These are phyloP conservation scores for Mallotus nudiflorus DNA, from an alignment of 345 rosid species.

Conservation along the genomic window DNA sequence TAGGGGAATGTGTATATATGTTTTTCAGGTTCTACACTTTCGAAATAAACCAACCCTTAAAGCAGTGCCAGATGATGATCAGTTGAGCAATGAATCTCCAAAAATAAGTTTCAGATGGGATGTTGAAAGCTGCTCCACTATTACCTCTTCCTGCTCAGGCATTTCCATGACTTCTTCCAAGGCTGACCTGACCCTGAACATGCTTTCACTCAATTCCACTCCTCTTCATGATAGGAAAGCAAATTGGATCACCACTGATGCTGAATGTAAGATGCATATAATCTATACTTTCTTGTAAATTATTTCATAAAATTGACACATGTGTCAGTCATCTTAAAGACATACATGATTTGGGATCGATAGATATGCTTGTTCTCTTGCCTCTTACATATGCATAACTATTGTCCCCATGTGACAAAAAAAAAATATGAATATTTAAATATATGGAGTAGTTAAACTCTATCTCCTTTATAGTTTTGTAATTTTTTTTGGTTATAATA, in stretches of 20 bases:
- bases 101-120: conserved; percentile 84
- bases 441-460: no score
- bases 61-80: conserved; percentile 50
- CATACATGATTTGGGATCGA: no score
- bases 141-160: conserved; percentile 47
- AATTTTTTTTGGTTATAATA: no score
- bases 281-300: no score
- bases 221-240: conserved; percentile 50
- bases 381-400: no score
- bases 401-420: no score
- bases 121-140: conserved; percentile 59
- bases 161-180: conserved; percentile 50
- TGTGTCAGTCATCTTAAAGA: no score
- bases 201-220: conserved; percentile 44
- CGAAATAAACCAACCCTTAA: conserved; percentile 46
- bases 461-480: no score
- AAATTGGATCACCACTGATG: conserved; percentile 91
- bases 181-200: conserved; percentile 27
- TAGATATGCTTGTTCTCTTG: no score
- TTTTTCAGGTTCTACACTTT: conserved; percentile 45
- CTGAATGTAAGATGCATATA: conserved; percentile 61
- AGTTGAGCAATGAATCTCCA: conserved; percentile 53
- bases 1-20: background rate
- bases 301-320: no score
- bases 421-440: no score